phyloP scores from a whole-genome alignment of 495 filamentous ascomycete species.

The Apiosordaria backusii region DNA sequence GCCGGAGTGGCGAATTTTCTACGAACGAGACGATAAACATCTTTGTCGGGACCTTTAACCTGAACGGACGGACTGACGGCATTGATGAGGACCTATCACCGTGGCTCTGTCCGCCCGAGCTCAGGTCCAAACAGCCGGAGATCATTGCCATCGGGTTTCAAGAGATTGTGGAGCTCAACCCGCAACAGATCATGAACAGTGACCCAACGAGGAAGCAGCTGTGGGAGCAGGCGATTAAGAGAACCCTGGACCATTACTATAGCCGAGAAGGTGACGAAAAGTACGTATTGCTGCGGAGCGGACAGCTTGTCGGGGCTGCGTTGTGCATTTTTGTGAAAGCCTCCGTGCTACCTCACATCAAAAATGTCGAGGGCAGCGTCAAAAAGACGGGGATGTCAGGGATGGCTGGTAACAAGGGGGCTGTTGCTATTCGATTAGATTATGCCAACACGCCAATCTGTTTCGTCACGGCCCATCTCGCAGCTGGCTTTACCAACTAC shows the following conservation, averaged over 20 bases:
- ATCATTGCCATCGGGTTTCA: conserved; percentile 92
- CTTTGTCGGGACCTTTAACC: conserved; percentile 88
- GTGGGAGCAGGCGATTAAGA: conserved; percentile 81
- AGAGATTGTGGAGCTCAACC: conserved; percentile 93
- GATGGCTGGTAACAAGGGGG: conserved; percentile 97
- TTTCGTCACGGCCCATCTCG: conserved; percentile 95
- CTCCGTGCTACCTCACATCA: conserved; percentile 71
- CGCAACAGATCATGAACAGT: conserved; percentile 98
- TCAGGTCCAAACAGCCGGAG: conserved; percentile 58
- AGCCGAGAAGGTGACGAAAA: conserved; percentile 59
- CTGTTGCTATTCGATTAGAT: conserved; percentile 94
- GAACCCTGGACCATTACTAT: conserved; percentile 70
- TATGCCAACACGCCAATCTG: conserved; percentile 91
- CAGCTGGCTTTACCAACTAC: conserved; percentile 95
- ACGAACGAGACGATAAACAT: conserved; percentile 49
- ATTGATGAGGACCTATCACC: conserved; percentile 73
- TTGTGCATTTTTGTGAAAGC: conserved; percentile 85
- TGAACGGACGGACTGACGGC: conserved; percentile 79
- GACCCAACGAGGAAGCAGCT: conserved; percentile 78
- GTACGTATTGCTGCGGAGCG: conserved; percentile 85
- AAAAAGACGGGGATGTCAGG: conserved; percentile 98
- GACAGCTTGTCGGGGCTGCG: conserved; percentile 92
- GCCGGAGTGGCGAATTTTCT: conserved; percentile 52
- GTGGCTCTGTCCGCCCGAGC: conserved; percentile 67
- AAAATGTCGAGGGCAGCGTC: conserved; percentile 91